Evolutionary conservation across 257 asterid species (phyloP).

Genomic region (Petrea volubilis): DNA sequence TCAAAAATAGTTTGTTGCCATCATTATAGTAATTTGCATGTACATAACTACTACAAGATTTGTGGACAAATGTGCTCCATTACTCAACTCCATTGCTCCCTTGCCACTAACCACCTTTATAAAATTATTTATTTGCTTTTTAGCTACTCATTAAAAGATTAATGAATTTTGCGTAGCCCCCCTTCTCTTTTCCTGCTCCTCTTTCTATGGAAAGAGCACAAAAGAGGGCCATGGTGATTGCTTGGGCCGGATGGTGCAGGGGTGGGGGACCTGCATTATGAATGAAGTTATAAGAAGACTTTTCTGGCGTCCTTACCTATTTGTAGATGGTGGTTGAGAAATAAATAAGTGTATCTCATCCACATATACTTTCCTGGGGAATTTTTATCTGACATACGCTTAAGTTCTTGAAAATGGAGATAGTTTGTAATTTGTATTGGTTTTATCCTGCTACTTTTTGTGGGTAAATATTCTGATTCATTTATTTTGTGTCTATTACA

Average conservation of each 20-base stretch:
- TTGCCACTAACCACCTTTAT: not conserved
- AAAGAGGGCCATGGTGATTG: too few relatives aligned
- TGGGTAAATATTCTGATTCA: not conserved
- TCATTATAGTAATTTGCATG: not conserved
- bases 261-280: not conserved
- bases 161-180: not conserved
- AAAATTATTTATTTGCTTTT: not conserved
- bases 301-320: not conserved
- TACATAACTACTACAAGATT: not conserved
- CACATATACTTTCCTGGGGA: not conserved
- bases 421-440: not conserved
- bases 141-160: not conserved
- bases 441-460: not conserved
- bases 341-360: not conserved
- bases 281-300: not conserved
- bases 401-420: slow-evolving; percentile 5
- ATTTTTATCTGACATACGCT: not conserved
- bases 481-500: not conserved
- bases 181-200: not conserved
- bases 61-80: not conserved
- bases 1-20: not conserved
- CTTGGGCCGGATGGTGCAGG: too few relatives aligned
- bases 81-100: not conserved
- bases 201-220: not conserved
- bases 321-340: not conserved